Evolutionary conservation across 208 protist species (phyloP).

Genomic region (Crithidia thermophila): DNA sequence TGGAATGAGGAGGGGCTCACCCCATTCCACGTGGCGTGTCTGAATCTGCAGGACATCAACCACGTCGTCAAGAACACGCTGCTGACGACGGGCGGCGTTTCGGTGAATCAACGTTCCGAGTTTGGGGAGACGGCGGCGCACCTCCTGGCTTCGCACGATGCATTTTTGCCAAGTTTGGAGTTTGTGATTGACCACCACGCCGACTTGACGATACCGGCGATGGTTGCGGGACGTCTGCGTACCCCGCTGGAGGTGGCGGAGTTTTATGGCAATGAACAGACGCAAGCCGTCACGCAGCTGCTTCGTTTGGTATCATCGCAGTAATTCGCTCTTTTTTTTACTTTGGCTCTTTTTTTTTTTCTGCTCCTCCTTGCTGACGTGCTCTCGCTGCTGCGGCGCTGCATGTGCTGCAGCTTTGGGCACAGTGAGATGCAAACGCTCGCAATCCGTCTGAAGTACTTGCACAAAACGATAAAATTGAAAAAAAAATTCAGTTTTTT

Average conservation of each 20-base stretch:
- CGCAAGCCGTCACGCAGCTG: not conserved
- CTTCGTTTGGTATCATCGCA: slow-evolving; percentile 1
- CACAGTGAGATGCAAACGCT: no score
- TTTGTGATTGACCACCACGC: slow-evolving; percentile 17
- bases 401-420: no score
- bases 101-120: slow-evolving; percentile 23
- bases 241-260: slow-evolving; percentile 34
- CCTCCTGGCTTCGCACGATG: slow-evolving; percentile 32
- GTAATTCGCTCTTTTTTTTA: slow-evolving; percentile 13
- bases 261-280: slow-evolving; percentile 3
- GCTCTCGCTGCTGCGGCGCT: not conserved
- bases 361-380: not conserved
- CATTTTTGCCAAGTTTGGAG: slow-evolving; percentile 22
- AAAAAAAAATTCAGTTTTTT: no score
- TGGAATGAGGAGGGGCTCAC: slow-evolving; percentile 30
- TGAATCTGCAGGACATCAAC: slow-evolving; percentile 25
- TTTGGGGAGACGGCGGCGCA: slow-evolving; percentile 35
- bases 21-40: slow-evolving; percentile 38
- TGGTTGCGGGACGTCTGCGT: slow-evolving; percentile 28
- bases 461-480: no score
- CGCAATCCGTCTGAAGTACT: no score
- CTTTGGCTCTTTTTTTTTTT: slow-evolving; percentile 27
- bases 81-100: slow-evolving; percentile 12
- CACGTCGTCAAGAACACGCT: slow-evolving; percentile 17
- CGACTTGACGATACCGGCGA: slow-evolving; percentile 15